Percentiles rank a stretch among this genome's conserved stretches.
Evolutionary conservation across 2,329 filamentous ascomycete genomes (phyloP).

Genomic region (Neophaeococcomyces aloes): DNA sequence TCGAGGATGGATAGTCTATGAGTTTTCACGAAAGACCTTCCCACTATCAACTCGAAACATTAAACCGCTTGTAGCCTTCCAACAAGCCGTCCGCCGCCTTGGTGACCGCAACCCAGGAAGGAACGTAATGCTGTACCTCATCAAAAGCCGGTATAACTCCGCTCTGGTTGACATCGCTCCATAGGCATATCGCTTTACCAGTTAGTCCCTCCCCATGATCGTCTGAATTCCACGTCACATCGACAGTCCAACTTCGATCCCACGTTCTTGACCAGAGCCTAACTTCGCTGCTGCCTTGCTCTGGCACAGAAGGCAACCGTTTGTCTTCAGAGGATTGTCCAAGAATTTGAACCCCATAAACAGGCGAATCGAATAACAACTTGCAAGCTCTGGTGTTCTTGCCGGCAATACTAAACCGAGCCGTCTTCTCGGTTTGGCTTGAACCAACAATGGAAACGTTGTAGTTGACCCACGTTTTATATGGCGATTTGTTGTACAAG

Average conservation of each 20-base stretch:
- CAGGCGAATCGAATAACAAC: constrained; percentile 58
- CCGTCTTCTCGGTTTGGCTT: constrained; percentile 37
- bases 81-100: constrained; percentile 71
- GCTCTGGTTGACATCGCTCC: constrained; percentile 70
- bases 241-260: constrained; percentile 64
- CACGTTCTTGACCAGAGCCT: constrained; percentile 76
- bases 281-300: constrained; percentile 55
- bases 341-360: constrained; percentile 54
- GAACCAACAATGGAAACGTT: constrained; percentile 41
- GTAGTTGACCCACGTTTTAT: constrained; percentile 54
- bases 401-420: constrained; percentile 57
- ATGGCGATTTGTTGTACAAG: constrained; percentile 35
- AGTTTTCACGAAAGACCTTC: background rate
- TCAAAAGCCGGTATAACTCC: constrained; percentile 72
- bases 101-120: constrained; percentile 66
- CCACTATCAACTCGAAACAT: constrained; percentile 25
- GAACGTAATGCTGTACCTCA: constrained; percentile 65
- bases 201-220: constrained; percentile 37
- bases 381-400: constrained; percentile 70
- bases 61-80: constrained; percentile 64
- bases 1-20: too few species aligned
- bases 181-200: constrained; percentile 66
- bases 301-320: constrained; percentile 54
- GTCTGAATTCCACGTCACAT: constrained; percentile 51
- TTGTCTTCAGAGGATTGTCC: constrained; percentile 50